These are phyloP conservation scores for Imleria badia DNA, from an alignment of 768 basidiomycete species.

Conservation along the genomic window DNA sequence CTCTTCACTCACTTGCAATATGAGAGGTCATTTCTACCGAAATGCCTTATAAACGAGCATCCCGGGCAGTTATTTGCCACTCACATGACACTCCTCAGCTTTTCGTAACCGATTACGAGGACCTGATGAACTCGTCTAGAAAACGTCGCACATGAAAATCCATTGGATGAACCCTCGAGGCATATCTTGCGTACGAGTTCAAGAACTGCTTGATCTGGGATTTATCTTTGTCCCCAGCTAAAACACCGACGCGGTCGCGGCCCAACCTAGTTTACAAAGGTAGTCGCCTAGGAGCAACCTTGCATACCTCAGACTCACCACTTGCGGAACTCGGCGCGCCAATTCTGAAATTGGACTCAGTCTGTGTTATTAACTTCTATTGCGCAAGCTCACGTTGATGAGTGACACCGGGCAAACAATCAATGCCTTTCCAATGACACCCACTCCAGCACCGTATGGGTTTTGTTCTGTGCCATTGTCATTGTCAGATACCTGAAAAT, in stretches of 20 bases:
- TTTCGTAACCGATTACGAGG: conserved; percentile 93
- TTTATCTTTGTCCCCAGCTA: conserved; percentile 61
- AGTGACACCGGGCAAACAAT: conserved; percentile 95
- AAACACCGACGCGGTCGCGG: conserved; percentile 53
- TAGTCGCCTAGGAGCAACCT: background rate
- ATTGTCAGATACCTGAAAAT: background rate
- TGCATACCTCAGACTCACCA: conserved; percentile 57
- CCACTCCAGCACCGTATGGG: conserved; percentile 57
- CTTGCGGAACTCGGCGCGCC: conserved; percentile 94
- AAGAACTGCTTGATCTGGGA: conserved; percentile 65
- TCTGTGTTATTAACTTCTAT: background rate
- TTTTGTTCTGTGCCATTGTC: conserved; percentile 64
- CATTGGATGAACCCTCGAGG: background rate
- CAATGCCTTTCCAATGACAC: conserved; percentile 74
- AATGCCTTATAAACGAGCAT: background rate
- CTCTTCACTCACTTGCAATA: conserved; percentile 57
- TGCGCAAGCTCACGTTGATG: conserved; percentile 57
- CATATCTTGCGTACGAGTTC: conserved; percentile 53
- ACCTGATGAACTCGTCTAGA: conserved; percentile 75
- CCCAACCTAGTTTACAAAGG: conserved; percentile 44
- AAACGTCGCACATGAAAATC: background rate
- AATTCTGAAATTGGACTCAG: conserved; percentile 58
- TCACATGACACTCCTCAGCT: conserved; percentile 79
- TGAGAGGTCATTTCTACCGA: conserved; percentile 50
- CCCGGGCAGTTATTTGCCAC: conserved; percentile 21